Evolutionary conservation across 148 eudicot species (phyloP), one percentile per base, ranked within the genome.

Genomic region (Hydrangea macrophylla): DNA sequence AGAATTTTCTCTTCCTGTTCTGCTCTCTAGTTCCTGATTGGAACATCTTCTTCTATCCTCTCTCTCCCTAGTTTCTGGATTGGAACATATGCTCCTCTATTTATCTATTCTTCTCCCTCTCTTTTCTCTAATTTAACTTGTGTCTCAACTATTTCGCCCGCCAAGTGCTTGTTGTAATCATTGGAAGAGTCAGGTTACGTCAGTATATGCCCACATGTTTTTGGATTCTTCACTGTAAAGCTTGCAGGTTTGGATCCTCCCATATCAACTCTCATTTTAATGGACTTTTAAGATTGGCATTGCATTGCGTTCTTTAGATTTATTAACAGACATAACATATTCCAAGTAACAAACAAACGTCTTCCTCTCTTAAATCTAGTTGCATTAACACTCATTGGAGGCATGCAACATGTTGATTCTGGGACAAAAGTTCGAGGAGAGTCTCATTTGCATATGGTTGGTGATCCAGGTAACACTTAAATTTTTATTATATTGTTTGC

Each of bases 341-440:
- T 48, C n/a, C 53, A 48, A 48, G 5, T 22, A 48, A 15, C 13
- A 23, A 61, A 50, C 7, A 22, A 60, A 51, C 28, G 37, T n/a
- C 35, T 20, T 1, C 37, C 35, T 30, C 40, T 27, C 48, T 71
- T 80, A 55, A 30, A 67, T 70, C 26, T 71, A 84, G 96, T 90
- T 82, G 91, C 91, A 26, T 78, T 94, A 72, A 94, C 98, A 23
- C 96, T 94, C 62, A 90, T 94, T 73, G 98, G 97, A 24, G 98
- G 98, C 15, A 97, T 94, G 30, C 98, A 94, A 79, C 92, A 94
- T 71, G 85, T 91, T 70, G 98, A 90, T 79, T 88, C 97, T 36
- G 98, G 98, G 72, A 90, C 97, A 57, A 94, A 90, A 79, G 76
- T 94, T 35, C 83, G 98, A 71, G 98, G 97, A 70, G 97, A 94